These are phyloP conservation scores for Dioszegia crocea DNA, from an alignment of 768 basidiomycete genomes.

Conservation along the genomic window DNA sequence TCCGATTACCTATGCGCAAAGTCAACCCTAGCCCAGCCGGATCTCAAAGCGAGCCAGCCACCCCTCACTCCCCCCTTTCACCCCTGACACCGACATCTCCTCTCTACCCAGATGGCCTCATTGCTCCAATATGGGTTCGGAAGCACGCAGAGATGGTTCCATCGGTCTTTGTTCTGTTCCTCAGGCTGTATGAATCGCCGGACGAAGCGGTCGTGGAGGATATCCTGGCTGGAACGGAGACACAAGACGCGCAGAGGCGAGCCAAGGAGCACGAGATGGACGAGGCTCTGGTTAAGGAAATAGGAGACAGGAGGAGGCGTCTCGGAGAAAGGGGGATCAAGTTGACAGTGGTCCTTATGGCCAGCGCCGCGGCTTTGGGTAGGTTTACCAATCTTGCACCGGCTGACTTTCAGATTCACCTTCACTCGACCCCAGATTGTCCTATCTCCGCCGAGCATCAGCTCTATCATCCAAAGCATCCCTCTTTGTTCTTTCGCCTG, in stretches of 20 bases:
- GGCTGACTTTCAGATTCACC: constrained; percentile 64
- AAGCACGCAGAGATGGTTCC: constrained; percentile 91
- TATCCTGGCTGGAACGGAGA: constrained; percentile 38
- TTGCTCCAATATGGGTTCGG: constrained; percentile 95
- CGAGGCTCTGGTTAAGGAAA: constrained; percentile 70
- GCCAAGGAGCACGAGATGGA: constrained; percentile 64
- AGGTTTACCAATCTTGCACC: constrained; percentile 33
- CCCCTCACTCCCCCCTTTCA: constrained; percentile 82
- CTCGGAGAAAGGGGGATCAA: constrained; percentile 85
- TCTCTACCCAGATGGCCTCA: constrained; percentile 86
- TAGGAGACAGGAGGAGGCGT: constrained; percentile 71
- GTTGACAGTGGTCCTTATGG: constrained; percentile 86
- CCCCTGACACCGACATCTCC: constrained; percentile 85
- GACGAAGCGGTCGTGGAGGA: constrained; percentile 44
- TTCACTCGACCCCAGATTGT: constrained; percentile 72
- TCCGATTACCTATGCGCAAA: constrained; percentile 85
- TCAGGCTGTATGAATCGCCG: constrained; percentile 69
- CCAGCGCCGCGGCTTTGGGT: constrained; percentile 84
- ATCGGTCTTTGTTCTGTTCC: constrained; percentile 86
- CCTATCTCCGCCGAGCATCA: constrained; percentile 79
- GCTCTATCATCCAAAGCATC: constrained; percentile 87
- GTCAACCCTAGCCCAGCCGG: constrained; percentile 42
- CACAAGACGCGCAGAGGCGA: constrained; percentile 54
- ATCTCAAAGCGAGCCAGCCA: constrained; percentile 54
- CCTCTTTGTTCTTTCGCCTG: constrained; percentile 90